phyloP scores from a whole-genome alignment of 78 protist species.

The Capsaspora owczarzaki region DNA sequence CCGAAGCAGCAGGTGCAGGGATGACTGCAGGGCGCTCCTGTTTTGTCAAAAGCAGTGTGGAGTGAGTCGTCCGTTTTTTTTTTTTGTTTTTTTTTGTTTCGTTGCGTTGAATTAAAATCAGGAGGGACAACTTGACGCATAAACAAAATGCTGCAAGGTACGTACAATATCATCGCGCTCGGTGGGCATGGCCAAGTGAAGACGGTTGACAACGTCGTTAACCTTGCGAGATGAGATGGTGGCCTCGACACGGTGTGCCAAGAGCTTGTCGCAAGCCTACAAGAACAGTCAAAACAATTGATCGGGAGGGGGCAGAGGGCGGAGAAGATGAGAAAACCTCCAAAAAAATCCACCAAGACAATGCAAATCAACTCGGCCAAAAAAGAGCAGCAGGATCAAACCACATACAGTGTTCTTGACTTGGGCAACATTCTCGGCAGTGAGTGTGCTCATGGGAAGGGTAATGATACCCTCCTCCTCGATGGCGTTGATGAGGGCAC shows the following conservation, averaged over 20 bases:
- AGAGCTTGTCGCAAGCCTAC: constrained; percentile 81
- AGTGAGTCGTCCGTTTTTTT: too few species aligned
- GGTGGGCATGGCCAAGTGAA: constrained; percentile 79
- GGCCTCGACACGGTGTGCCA: constrained; percentile 66
- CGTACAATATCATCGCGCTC: constrained; percentile 44
- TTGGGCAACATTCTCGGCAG: constrained; percentile 74
- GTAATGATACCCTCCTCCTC: constrained; percentile 34
- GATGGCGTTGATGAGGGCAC: constrained; percentile 20
- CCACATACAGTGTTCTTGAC: constrained; percentile 52
- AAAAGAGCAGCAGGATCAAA: not conserved
- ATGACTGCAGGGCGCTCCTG: too few species aligned
- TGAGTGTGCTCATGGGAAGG: constrained; percentile 54
- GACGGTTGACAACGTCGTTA: constrained; percentile 30
- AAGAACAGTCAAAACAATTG: not conserved
- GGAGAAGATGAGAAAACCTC: not conserved
- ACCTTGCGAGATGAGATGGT: constrained; percentile 25
- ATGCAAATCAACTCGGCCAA: not conserved
- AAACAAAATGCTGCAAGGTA: too few species aligned
- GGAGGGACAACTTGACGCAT: too few species aligned
- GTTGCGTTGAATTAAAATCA: not conserved
- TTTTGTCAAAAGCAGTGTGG: too few species aligned
- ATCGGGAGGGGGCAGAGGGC: not conserved
- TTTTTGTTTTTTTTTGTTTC: too few species aligned
- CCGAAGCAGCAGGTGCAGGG: constrained; percentile 8
- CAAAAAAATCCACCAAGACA: not conserved